Conservation (phyloP, 2,329 filamentous ascomycete genomes). For the Penicillium polonicum region DNA sequence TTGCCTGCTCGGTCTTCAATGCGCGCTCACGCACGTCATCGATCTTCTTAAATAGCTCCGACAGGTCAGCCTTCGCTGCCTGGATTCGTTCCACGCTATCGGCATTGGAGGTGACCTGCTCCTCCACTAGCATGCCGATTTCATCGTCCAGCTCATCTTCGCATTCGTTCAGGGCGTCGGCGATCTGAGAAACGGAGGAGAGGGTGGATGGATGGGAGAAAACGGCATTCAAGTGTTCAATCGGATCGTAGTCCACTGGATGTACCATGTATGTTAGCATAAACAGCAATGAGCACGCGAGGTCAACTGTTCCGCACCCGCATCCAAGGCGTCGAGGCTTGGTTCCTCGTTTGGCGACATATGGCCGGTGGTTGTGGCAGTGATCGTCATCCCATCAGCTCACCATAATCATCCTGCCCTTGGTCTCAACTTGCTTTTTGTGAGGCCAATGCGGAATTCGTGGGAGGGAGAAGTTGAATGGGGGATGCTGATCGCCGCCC, state of each 20-base stretch:
- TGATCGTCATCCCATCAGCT: constrained; percentile 40
- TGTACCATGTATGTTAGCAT: constrained; percentile 3
- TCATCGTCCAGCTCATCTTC: constrained; percentile 79
- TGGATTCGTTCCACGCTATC: constrained; percentile 90
- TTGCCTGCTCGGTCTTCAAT: constrained; percentile 88
- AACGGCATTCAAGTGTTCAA: constrained; percentile 87
- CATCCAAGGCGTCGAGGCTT: constrained; percentile 44
- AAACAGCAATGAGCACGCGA: constrained; percentile 1
- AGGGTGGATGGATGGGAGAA: constrained; percentile 89
- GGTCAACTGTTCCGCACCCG: constrained; percentile 36
- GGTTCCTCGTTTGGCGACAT: constrained; percentile 41
- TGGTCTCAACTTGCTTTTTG: constrained; percentile 14
- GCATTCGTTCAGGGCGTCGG: constrained; percentile 68
- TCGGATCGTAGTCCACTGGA: constrained; percentile 83
- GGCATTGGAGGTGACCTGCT: constrained; percentile 80
- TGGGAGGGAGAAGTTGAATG: constrained; percentile 10
- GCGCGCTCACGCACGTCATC: constrained; percentile 87
- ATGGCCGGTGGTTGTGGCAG: constrained; percentile 32
- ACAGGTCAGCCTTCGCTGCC: constrained; percentile 83
- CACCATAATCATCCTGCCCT: constrained; percentile 20
- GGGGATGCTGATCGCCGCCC: constrained; percentile 13
- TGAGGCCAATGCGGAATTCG: constrained; percentile 18
- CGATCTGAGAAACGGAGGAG: constrained; percentile 71
- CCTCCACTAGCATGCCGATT: constrained; percentile 68
- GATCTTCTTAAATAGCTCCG: constrained; percentile 88